Conservation (phyloP, 345 rosid genomes). For the Atalantia buxifolia region DNA sequence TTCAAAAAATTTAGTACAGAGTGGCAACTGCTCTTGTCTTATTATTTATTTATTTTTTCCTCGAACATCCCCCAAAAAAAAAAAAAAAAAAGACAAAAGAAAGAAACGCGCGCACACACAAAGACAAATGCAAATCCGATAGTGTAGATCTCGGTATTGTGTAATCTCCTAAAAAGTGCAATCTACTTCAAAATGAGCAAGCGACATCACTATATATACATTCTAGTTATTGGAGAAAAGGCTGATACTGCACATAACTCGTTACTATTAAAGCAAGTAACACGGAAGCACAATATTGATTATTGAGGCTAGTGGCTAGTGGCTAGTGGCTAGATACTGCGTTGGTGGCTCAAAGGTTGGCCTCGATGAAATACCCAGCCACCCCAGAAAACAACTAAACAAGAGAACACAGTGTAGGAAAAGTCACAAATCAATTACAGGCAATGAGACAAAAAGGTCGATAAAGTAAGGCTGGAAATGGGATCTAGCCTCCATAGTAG, state of each 20-base stretch:
- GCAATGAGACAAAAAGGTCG: conserved; percentile 1
- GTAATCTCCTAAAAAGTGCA: not conserved
- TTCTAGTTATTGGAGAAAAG: conserved; percentile 5
- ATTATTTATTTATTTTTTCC: not conserved
- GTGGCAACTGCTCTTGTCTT: not conserved
- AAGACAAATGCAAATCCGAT: not conserved
- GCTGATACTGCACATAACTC: too few species aligned
- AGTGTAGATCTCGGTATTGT: not conserved
- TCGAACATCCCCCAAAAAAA: not conserved
- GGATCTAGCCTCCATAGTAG: conserved; percentile 32
- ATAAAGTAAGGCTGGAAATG: conserved; percentile 28
- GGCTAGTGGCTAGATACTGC: not conserved
- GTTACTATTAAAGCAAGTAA: too few species aligned
- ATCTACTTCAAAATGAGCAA: conserved; percentile 8
- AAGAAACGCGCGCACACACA: not conserved
- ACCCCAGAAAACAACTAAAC: not conserved
- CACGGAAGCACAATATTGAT: conserved; percentile 2
- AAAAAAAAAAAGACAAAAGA: too few species aligned
- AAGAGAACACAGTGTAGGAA: not conserved
- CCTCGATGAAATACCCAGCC: not conserved
- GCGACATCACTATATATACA: not conserved
- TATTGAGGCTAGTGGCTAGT: too few species aligned
- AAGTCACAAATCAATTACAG: not conserved
- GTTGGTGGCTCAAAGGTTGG: conserved; percentile 12
- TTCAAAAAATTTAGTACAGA: not conserved